A percentile compares a stretch with the other conserved stretches of the same genome.
Evolutionary conservation across 306 rosid genomes (phyloP).

Genomic region (Medicago lupulina): DNA sequence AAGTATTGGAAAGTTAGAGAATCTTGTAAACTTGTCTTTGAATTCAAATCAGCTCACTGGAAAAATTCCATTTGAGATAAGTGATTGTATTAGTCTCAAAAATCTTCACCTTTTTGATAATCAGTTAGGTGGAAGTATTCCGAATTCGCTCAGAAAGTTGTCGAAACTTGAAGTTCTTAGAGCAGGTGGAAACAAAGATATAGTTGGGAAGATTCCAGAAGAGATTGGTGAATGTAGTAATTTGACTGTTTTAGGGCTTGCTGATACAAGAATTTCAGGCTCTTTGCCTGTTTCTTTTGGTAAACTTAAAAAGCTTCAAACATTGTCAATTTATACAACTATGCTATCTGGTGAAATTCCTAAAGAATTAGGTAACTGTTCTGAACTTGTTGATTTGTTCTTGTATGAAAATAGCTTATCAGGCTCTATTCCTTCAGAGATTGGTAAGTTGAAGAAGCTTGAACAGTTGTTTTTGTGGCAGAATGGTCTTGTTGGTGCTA

Average conservation of each 20-base stretch:
- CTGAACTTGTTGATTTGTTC: slow-evolving; percentile 80
- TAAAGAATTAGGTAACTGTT: slow-evolving; percentile 83
- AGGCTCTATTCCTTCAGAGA: slow-evolving; percentile 79
- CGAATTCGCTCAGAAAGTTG: slow-evolving; percentile 62
- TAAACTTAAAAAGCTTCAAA: slow-evolving; percentile 66
- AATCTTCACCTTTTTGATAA: slow-evolving; percentile 70
- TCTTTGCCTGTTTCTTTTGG: slow-evolving; percentile 82
- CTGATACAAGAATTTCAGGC: slow-evolving; percentile 79
- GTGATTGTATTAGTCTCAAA: slow-evolving; percentile 56
- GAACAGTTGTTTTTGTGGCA: slow-evolving; percentile 83
- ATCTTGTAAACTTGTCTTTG: slow-evolving; percentile 62
- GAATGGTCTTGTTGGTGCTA: slow-evolving; percentile 72
- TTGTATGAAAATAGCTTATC: slow-evolving; percentile 84
- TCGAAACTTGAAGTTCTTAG: slow-evolving; percentile 65
- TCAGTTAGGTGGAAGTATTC: slow-evolving; percentile 59
- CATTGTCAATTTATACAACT: slow-evolving; percentile 84
- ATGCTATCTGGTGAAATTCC: slow-evolving; percentile 95
- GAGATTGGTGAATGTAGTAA: slow-evolving; percentile 77
- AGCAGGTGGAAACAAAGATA: slow-evolving; percentile 84
- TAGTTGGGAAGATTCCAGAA: slow-evolving; percentile 75
- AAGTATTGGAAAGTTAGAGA: slow-evolving; percentile 58
- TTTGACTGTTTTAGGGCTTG: slow-evolving; percentile 77
- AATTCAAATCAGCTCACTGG: slow-evolving; percentile 82
- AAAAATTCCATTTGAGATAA: slow-evolving; percentile 69
- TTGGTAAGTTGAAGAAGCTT: slow-evolving; percentile 83